These are phyloP conservation scores for Trichophyton schoenleinii DNA, from an alignment of 2,329 filamentous ascomycete genomes.

Conservation along the genomic window DNA sequence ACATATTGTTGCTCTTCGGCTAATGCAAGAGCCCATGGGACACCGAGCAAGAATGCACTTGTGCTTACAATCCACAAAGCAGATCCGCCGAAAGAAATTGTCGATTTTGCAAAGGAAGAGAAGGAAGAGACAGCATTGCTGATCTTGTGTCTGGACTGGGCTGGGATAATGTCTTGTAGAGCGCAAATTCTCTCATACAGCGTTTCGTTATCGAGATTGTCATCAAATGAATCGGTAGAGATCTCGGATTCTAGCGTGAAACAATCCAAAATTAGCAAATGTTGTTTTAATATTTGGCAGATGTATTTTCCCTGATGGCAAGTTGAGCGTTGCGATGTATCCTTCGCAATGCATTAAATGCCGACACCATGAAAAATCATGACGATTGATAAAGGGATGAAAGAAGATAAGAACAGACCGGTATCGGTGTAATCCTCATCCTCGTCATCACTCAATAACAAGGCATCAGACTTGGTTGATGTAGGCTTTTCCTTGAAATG, in stretches of 20 bases:
- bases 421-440: constrained; percentile 72
- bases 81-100: constrained; percentile 60
- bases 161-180: constrained; percentile 63
- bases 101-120: constrained; percentile 34
- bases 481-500: constrained; percentile 65
- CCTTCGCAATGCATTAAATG: neutral
- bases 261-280: neutral
- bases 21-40: constrained; percentile 86
- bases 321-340: neutral
- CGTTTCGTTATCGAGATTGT: constrained; percentile 43
- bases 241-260: constrained; percentile 60
- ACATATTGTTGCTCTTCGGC: constrained; percentile 92
- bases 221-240: constrained; percentile 64
- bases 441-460: constrained; percentile 44
- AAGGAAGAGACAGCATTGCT: constrained; percentile 42
- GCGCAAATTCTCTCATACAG: constrained; percentile 59
- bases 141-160: constrained; percentile 57
- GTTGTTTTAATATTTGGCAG: neutral
- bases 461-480: constrained; percentile 45
- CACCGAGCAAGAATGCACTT: constrained; percentile 74
- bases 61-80: constrained; percentile 84
- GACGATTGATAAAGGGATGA: neutral
- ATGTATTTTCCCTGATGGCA: neutral
- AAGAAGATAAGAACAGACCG: constrained; percentile 41
- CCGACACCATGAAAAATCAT: neutral